Conservation (phyloP, 108 stramenopile species). For the Bacterosira constricta region DNA sequence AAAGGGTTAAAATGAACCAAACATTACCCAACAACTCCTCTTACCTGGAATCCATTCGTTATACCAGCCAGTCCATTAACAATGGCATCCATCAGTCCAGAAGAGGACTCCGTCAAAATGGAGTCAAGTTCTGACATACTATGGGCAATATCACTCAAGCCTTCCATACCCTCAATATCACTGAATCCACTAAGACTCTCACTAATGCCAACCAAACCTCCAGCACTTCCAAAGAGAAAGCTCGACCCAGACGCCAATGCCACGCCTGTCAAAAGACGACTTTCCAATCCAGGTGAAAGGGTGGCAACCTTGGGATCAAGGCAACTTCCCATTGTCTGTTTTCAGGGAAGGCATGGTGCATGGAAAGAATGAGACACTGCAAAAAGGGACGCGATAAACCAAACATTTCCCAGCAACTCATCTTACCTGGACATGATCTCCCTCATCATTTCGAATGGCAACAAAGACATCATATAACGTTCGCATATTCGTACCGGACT, state of each 20-base stretch:
- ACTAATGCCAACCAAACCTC: constrained; percentile 2
- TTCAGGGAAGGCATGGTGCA: too few relatives aligned
- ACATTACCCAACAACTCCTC: background rate
- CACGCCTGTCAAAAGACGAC: constrained; percentile 49
- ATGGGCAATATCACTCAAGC: constrained; percentile 23
- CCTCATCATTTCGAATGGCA: constrained; percentile 63
- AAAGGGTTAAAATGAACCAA: background rate
- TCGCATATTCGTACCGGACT: constrained; percentile 41
- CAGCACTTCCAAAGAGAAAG: constrained; percentile 26
- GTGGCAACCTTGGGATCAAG: constrained; percentile 45
- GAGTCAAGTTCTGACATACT: constrained; percentile 34
- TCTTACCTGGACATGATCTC: constrained; percentile 69
- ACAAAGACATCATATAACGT: constrained; percentile 65
- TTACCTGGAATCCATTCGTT: constrained; percentile 21
- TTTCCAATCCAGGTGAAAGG: constrained; percentile 43
- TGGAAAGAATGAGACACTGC: background rate
- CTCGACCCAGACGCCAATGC: constrained; percentile 40
- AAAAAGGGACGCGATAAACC: too few relatives aligned
- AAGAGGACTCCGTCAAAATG: constrained; percentile 19
- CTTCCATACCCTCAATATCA: constrained; percentile 16
- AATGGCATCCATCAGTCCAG: constrained; percentile 17
- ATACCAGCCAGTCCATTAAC: constrained; percentile 33
- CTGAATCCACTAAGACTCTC: constrained; percentile 9
- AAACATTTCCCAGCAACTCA: too few relatives aligned
- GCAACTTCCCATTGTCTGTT: constrained; percentile 51